Evolutionary conservation across 2,329 filamentous ascomycete species (phyloP), one percentile per base, ranked within the genome.

Genomic region (Clonostachys chloroleuca): DNA sequence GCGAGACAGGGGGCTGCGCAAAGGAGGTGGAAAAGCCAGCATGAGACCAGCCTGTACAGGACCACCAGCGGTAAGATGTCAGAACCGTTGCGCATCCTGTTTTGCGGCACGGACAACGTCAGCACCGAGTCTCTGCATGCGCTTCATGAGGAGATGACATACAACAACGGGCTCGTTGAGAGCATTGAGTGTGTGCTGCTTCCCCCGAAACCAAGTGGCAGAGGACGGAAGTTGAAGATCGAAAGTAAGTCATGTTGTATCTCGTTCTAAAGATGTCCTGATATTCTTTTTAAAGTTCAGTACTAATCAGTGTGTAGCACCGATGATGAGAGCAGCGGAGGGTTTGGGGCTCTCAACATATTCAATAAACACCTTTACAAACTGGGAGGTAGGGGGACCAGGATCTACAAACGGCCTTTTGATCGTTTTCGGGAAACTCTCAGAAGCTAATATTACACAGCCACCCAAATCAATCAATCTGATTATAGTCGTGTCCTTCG

Each of bases 91-190:
- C 79, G 84, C 34, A 90, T 99, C 46, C 78, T 99, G 5, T 99
- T 96, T 68, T 97, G 92, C 68, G 94, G 94, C 52, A 94, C 92
- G 4, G 94, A 99, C 65, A 77, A 84, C 3, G 96, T 97, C 67
- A 96, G 92, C 70, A 86, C 86, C 58, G 79, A 78, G 45, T 89
- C 90, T 2, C 73, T 99, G 44, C 70, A 71, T 49, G 87, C 87
- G 6, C 70, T 99, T 34, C 65, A 86, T 56, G 59, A 69, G 6
- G 86, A 89, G 59, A 76, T 83, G 45, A 51, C 63, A 24, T 59
- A 58, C 46, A 75, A 75, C 47, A 75, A 69, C 7, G 67, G 67
- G 16, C 69, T 82, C 12, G 83, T 96, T 47, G 74, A 77, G 48
- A 90, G 87, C 6, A 86, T 99, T 53, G 86, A 96, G 64, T 92